Conservation (phyloP, 805 yeast genomes). For the Lachancea waltii region DNA sequence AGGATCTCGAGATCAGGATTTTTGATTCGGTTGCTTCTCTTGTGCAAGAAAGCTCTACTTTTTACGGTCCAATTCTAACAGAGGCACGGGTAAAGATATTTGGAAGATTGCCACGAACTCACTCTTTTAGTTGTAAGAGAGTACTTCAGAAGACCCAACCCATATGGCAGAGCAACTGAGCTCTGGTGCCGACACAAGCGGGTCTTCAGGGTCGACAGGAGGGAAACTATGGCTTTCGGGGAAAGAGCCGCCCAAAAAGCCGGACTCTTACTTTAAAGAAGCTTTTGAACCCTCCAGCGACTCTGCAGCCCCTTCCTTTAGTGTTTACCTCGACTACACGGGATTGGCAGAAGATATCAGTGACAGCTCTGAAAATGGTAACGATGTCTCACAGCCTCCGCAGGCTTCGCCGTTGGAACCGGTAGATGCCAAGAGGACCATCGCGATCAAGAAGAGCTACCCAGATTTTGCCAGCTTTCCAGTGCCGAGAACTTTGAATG, state of each 20-base stretch:
- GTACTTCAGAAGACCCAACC: too few species aligned
- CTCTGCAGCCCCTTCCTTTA: constrained; percentile 4
- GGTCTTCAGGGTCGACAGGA: constrained; percentile 6
- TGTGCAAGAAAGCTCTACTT: too few species aligned
- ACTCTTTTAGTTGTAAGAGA: too few species aligned
- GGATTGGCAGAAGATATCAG: constrained; percentile 4
- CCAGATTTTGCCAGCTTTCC: not conserved
- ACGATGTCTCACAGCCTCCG: too few species aligned
- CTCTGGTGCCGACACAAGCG: constrained; percentile 7
- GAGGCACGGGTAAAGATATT: too few species aligned
- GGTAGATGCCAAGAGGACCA: not conserved
- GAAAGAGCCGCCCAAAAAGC: constrained; percentile 1
- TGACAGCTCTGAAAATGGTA: too few species aligned
- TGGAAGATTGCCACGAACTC: too few species aligned
- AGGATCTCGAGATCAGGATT: not conserved
- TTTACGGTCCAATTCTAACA: too few species aligned
- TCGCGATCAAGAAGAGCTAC: constrained; percentile 1
- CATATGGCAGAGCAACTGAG: constrained; percentile 1
- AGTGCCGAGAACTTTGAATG: not conserved
- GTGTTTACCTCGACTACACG: constrained; percentile 7
- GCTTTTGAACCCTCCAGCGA: constrained; percentile 5
- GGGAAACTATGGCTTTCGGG: constrained; percentile 1
- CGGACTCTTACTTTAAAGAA: constrained; percentile 8
- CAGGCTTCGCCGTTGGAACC: too few species aligned
- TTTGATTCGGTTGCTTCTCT: too few species aligned